These are phyloP conservation scores for Parietichytrium sp. DNA, from an alignment of 108 stramenopile genomes.

Conservation along the genomic window DNA sequence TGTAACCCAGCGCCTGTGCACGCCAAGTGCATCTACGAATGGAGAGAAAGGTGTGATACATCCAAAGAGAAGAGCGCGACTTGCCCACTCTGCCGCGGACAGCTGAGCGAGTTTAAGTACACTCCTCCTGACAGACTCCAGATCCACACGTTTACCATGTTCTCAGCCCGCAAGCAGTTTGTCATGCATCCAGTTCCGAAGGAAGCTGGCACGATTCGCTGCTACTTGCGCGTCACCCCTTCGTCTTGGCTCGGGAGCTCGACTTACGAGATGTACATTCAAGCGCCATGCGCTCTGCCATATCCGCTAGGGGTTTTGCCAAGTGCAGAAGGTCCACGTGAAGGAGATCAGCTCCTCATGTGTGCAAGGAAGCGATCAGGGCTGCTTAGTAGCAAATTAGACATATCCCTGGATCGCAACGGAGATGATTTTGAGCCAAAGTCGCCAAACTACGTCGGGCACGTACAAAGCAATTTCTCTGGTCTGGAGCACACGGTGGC, in stretches of 20 bases:
- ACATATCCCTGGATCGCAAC: not conserved
- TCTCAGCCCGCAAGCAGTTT: not conserved
- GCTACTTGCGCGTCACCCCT: constrained; percentile 2
- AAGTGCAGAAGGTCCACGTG: not conserved
- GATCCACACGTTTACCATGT: not conserved
- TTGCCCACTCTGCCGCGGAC: constrained; percentile 20
- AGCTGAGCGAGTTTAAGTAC: not conserved
- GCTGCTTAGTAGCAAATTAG: not conserved
- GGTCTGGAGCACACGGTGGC: constrained; percentile 32
- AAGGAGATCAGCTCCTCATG: constrained; percentile 13
- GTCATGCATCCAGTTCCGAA: constrained; percentile 5
- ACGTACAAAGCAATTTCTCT: not conserved
- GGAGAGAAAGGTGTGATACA: not conserved
- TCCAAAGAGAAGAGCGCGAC: constrained; percentile 16
- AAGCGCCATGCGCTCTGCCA: constrained; percentile 24
- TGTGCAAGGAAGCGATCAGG: not conserved
- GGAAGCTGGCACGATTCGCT: constrained; percentile 2
- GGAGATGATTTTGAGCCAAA: not conserved
- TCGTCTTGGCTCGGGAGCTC: not conserved
- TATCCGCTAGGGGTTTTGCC: constrained; percentile 9
- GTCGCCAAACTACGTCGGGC: constrained; percentile 7
- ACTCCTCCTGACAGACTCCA: constrained; percentile 1
- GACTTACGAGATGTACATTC: constrained; percentile 13
- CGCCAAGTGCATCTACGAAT: constrained; percentile 23
- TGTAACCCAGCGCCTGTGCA: constrained; percentile 16